A percentile compares a stretch with the other conserved stretches of the same genome.
Evolutionary conservation across 192 early-diverging fungal genomes (phyloP).

Genomic region (Oehlia diaphana): DNA sequence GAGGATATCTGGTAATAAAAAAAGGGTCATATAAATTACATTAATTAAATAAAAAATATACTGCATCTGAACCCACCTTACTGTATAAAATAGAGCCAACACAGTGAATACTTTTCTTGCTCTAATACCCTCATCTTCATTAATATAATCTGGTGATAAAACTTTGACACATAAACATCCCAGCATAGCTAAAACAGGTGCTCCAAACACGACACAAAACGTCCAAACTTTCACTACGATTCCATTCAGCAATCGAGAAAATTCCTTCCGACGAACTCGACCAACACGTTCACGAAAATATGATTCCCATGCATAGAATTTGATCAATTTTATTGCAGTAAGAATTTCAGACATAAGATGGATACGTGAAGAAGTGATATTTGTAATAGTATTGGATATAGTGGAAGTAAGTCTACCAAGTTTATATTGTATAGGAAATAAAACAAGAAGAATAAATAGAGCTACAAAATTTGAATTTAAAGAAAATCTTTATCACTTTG

Average conservation of each 20-base stretch:
- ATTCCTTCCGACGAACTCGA: constrained; percentile 59
- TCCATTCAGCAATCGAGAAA: constrained; percentile 46
- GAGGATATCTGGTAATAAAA: constrained; percentile 53
- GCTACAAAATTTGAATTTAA: constrained; percentile 18
- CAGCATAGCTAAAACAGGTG: constrained; percentile 54
- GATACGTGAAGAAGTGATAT: constrained; percentile 60
- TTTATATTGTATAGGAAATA: constrained; percentile 64
- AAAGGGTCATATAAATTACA: background rate
- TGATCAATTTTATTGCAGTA: constrained; percentile 75
- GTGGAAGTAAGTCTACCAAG: constrained; percentile 53
- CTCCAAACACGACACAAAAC: constrained; percentile 63
- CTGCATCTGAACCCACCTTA: constrained; percentile 35
- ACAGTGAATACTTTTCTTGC: constrained; percentile 61
- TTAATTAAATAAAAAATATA: background rate
- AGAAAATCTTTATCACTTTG: too few relatives aligned
- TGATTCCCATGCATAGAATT: constrained; percentile 75
- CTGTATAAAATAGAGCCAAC: constrained; percentile 69
- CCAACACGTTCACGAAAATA: constrained; percentile 62
- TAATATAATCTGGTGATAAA: constrained; percentile 41
- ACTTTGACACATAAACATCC: constrained; percentile 42
- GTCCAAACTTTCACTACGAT: constrained; percentile 58
- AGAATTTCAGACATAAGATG: constrained; percentile 74
- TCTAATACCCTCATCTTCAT: constrained; percentile 34
- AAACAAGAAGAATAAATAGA: constrained; percentile 47
- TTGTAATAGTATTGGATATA: constrained; percentile 51